Evolutionary conservation across 805 yeast species (phyloP), one percentile per base, ranked within the genome.

Genomic region (Candida suzukii): DNA sequence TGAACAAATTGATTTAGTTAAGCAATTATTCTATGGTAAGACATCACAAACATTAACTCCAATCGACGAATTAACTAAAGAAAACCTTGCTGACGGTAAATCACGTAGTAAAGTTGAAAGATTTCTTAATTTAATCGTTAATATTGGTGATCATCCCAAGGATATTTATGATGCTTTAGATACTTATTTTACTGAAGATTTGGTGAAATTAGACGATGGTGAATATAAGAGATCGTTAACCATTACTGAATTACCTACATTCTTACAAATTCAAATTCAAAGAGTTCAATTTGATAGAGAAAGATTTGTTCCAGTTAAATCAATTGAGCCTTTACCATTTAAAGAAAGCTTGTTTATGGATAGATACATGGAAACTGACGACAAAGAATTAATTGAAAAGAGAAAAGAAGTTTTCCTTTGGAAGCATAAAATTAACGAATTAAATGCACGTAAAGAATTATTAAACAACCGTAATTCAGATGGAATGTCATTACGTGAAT

Each of bases 91-190:
- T n/a, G 52, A 53, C n/a, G 45, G 46, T 10, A 24, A 52, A 43
- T 44, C 50, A 17, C 65, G 86, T 41, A 61, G 71, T 3, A 80
- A 76, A 54, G 66, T 71, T 27, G 97, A 91, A 57, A 63, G 95
- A 40, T 91, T 87, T 53, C 73, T 83, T 41, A 85, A 88, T 46
- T 64, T 93, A 48, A 74, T 90, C 49, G 88, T 91, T 14, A 90
- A 88, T 51, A 83, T 91, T 28, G 83, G 90, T 33, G 91, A 83
- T 47, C 91, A 87, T 43, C 96, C 98, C 2, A 79, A 81, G 51
- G 85, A 85, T 56, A 75, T 91, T 14, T 91, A 93, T 57, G 96
- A 87, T 58, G 93, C 97, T 0, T 69, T 93, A 40, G 98, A 93
- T 59, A 75, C 79, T 16, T 85, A 80, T 52, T 90, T 90, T 56